Evolutionary conservation across 192 early-diverging fungal genomes (phyloP).

Genomic region (Rhizophagus clarus): DNA sequence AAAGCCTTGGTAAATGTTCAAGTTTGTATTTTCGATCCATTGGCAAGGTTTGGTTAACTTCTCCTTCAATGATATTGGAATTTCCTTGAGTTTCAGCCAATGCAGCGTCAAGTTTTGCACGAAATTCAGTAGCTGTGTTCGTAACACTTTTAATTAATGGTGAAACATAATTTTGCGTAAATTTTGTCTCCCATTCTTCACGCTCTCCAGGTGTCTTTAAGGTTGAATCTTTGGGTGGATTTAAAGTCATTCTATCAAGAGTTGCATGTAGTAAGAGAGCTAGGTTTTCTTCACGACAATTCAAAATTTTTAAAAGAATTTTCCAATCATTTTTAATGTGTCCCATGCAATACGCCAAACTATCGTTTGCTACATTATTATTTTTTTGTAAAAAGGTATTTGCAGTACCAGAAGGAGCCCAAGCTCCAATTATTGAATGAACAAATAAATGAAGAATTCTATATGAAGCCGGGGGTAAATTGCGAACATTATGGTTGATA

Average conservation of each 20-base stretch:
- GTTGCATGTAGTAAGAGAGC: constrained; percentile 28
- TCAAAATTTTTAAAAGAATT: constrained; percentile 22
- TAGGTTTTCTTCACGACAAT: constrained; percentile 26
- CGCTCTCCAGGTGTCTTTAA: constrained; percentile 16
- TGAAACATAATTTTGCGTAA: not conserved
- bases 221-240: not conserved
- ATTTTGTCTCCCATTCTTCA: constrained; percentile 26
- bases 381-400: not conserved
- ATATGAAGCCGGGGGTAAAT: constrained; percentile 29
- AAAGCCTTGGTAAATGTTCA: constrained; percentile 18
- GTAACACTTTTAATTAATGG: constrained; percentile 25
- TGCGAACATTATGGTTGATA: not conserved
- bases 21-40: not conserved
- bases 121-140: constrained; percentile 11
- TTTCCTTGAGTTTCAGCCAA: not conserved
- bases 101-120: constrained; percentile 6
- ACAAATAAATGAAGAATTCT: constrained; percentile 32
- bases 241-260: constrained; percentile 12
- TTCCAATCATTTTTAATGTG: constrained; percentile 36
- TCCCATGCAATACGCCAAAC: constrained; percentile 1
- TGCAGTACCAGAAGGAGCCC: not conserved
- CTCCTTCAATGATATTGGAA: not conserved
- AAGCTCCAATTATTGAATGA: constrained; percentile 33
- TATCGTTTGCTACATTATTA: not conserved
- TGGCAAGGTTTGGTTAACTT: constrained; percentile 21